phyloP scores from a whole-genome alignment of 768 basidiomycete species.

The Lyophyllum semitale region DNA sequence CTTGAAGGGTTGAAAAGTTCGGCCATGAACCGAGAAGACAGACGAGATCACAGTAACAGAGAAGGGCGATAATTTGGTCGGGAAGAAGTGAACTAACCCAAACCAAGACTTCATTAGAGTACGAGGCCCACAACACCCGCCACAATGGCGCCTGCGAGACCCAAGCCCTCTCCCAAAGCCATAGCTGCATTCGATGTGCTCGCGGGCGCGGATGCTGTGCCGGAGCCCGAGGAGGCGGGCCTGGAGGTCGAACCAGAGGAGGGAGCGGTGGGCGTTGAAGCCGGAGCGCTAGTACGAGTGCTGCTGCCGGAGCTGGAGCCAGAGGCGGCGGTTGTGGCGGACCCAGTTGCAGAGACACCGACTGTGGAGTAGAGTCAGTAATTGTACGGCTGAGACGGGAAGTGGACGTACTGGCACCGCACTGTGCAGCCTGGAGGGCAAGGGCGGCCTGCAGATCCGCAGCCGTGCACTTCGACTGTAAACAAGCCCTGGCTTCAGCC shows the following conservation, averaged over 20 bases:
- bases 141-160: not conserved
- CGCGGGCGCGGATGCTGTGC: not conserved
- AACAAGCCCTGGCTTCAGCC: slow-evolving; percentile 14
- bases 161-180: not conserved
- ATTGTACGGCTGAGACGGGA: not conserved
- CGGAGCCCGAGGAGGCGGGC: not conserved
- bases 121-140: slow-evolving; percentile 10
- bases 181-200: slow-evolving; percentile 4
- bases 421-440: slow-evolving; percentile 12
- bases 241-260: not conserved
- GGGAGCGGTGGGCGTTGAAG: not conserved
- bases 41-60: no score
- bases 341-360: not conserved
- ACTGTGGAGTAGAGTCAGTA: not conserved
- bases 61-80: no score
- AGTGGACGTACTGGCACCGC: slow-evolving; percentile 6
- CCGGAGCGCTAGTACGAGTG: no score
- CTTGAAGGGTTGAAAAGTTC: no score
- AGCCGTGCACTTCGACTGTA: slow-evolving; percentile 11
- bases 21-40: no score
- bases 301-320: not conserved
- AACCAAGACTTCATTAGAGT: no score
- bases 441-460: slow-evolving; percentile 12
- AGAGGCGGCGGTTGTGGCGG: not conserved
- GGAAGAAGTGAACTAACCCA: no score